Evolutionary conservation across 257 asterid genomes (phyloP).

Genomic region (Scutellaria barbata): DNA sequence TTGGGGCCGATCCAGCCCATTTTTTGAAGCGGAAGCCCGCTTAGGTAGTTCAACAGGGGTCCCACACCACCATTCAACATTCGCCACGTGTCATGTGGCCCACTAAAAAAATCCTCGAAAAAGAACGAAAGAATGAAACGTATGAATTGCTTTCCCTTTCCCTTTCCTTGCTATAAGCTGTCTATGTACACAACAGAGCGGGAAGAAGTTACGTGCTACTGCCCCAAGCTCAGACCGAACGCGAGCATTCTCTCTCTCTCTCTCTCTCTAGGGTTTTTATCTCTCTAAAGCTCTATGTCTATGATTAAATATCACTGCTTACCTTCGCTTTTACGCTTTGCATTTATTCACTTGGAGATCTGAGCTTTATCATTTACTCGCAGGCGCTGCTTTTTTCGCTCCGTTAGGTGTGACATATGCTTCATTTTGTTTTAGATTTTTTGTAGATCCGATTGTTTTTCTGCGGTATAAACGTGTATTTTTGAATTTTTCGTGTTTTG

Average conservation of each 20-base stretch:
- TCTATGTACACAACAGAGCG: constrained; percentile 31
- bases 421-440: background rate
- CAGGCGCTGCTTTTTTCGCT: constrained; percentile 35
- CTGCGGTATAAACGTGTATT: constrained; percentile 6
- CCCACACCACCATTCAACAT: background rate
- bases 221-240: constrained; percentile 20
- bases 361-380: constrained; percentile 35
- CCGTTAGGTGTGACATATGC: constrained; percentile 35
- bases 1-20: constrained; percentile 4
- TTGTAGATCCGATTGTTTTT: constrained; percentile 10
- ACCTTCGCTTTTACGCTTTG: constrained; percentile 45
- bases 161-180: constrained; percentile 19
- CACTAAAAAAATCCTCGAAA: background rate
- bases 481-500: background rate
- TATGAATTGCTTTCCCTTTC: background rate
- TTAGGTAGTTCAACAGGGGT: constrained; percentile 1
- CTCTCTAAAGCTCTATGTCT: constrained; percentile 39
- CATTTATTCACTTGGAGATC: constrained; percentile 46
- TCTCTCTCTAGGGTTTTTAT: constrained; percentile 50
- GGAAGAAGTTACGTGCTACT: constrained; percentile 37
- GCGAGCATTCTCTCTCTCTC: constrained; percentile 38
- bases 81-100: constrained; percentile 31
- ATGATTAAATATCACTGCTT: background rate
- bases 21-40: background rate
- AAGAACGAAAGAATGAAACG: background rate